These are phyloP conservation scores for Botryotinia narcissicola DNA, from an alignment of 2,329 filamentous ascomycete species.

Conservation along the genomic window DNA sequence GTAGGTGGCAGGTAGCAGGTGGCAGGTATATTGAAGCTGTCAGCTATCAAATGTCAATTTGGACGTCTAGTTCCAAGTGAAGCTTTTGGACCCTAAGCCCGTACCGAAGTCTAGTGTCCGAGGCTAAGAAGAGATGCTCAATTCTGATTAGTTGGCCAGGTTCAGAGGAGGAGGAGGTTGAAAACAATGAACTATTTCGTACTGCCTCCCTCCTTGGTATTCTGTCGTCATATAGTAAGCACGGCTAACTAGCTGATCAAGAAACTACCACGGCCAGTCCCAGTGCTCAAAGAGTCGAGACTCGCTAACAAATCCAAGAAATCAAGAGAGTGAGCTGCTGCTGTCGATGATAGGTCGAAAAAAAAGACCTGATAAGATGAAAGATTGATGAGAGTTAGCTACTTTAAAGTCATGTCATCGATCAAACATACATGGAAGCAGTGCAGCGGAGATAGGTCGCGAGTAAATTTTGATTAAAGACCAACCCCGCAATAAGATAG, in stretches of 20 bases:
- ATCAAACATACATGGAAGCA: too few species aligned
- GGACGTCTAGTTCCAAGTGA: neutral
- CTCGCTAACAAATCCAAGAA: neutral
- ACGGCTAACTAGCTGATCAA: neutral
- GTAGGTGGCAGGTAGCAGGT: too few species aligned
- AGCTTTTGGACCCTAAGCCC: neutral
- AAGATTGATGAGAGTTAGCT: neutral
- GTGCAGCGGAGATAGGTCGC: too few species aligned
- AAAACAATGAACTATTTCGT: neutral
- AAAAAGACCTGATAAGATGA: neutral
- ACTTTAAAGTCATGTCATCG: too few species aligned
- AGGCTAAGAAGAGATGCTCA: neutral
- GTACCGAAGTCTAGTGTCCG: neutral
- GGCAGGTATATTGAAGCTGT: neutral
- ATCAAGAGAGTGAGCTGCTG: neutral
- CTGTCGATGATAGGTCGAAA: neutral
- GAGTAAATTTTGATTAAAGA: neutral
- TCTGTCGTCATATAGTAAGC: conserved; percentile 3
- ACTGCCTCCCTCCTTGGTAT: neutral
- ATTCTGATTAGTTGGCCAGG: neutral
- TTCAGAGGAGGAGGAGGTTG: neutral
- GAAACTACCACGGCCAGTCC: neutral
- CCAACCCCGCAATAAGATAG: neutral
- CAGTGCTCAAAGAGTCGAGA: neutral
- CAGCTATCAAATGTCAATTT: neutral